Base-by-base conservation (phyloP, 768 basidiomycete genomes). In the Tricholoma sp. region DNA sequence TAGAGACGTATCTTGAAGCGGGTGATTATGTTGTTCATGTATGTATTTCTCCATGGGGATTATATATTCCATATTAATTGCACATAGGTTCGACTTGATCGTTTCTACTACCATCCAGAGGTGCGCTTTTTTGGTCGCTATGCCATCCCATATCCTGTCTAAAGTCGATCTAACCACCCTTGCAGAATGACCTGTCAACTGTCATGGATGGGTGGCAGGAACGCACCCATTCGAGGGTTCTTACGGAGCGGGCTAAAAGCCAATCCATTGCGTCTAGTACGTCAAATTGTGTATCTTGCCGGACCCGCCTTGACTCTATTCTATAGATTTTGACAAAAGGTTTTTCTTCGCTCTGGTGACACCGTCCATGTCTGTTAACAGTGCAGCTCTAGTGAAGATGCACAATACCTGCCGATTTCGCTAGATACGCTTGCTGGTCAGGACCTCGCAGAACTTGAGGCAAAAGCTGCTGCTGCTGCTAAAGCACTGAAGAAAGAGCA, bases 11-110 rank as follows among this genome's bases (percentile, higher is more conserved):
- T 13, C 58, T 71, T 9, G 61, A 67, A 24, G 61, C 65, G 20
- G 69, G 68, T 6, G 64, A 68, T 34, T 70, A 71, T 36, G 59
- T 70, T 11, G 64, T 70, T 29, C 68, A 71, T 59, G 69, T 69
- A 55, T 29, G 64, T 50, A 20, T 28, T 15, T 31, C 29, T 54
- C 2, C 6, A 17, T 1, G 10, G 3, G 0, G 8, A 33, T 28
- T 5, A 13, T 28, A 13, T 8, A 18, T 2, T 31, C 17, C 2
- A 12, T 24, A 33, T 44, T 50, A 13, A 56, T 20, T 20, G 11
- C 20, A 15, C 5, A n/a, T 4, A 61, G 61, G 59, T 62, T 39
- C 60, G 63, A 8, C 54, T 64, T 10, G 63, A 63, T 57, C 62
- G 58, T 10, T 12, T 39, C 9, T 15, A 42, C 7, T 20, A 41